Percentiles rank a stretch among this genome's conserved stretches.
Conservation (phyloP, 108 stramenopile species). For the Discostella stelligeroides region DNA sequence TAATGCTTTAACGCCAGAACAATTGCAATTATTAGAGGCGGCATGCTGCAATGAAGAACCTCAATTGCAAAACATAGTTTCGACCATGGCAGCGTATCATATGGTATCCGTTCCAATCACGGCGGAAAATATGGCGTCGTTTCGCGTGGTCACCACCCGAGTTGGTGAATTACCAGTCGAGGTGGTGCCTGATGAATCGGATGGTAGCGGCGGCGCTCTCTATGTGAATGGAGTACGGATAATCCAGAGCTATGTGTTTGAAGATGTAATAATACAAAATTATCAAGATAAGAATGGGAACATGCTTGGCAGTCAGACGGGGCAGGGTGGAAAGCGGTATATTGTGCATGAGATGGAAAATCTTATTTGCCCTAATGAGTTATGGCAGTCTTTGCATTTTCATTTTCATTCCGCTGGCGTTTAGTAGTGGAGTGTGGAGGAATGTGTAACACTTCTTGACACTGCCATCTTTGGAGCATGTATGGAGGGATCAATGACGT, state of each 20-base stretch:
- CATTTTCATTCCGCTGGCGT: neutral
- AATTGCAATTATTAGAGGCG: constrained; percentile 2
- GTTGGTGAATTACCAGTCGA: constrained; percentile 26
- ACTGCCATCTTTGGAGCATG: too few species aligned
- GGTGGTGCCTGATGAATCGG: neutral
- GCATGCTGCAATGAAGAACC: constrained; percentile 15
- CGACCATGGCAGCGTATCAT: constrained; percentile 21
- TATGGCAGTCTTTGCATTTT: constrained; percentile 12
- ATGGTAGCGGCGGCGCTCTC: constrained; percentile 11
- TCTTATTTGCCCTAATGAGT: constrained; percentile 22
- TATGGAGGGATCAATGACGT: too few species aligned
- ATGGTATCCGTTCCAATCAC: constrained; percentile 25
- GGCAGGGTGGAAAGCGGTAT: constrained; percentile 3
- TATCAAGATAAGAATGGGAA: constrained; percentile 18
- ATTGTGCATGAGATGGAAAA: constrained; percentile 28
- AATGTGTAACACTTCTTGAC: too few species aligned
- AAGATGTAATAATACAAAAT: constrained; percentile 11
- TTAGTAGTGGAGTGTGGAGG: neutral
- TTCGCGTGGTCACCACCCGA: constrained; percentile 19
- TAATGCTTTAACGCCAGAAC: neutral
- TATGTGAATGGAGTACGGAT: constrained; percentile 24
- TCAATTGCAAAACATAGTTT: constrained; percentile 6
- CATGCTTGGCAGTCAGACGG: constrained; percentile 2
- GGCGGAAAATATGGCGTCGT: constrained; percentile 12
- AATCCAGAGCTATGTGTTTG: constrained; percentile 16